Evolutionary conservation across 305 asterid species (phyloP), one percentile per base, ranked within the genome.

Genomic region (Rubia occidens): DNA sequence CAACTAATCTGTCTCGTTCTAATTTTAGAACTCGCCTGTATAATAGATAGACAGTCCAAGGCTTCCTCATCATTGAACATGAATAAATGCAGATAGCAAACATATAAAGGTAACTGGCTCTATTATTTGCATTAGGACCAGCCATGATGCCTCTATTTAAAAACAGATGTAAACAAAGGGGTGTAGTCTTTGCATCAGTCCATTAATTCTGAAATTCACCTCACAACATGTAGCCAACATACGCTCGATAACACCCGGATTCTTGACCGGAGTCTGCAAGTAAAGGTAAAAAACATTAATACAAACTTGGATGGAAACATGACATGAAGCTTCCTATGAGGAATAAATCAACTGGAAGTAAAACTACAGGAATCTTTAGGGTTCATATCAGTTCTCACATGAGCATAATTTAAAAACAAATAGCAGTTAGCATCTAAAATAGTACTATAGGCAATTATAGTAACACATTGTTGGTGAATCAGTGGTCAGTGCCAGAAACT

Each of bases 181-280:
- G 45, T 51, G 42, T n/a, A n/a, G 39, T 8, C 40, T 44, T 66
- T 32, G 32, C 58, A 60, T 51, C 56, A 17, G 49, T 56, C 24
- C 59, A 53, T 53, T 61, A 67, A 61, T 32, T 64, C 26, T 49
- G 63, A 73, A 40, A 74, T 73, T 64, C 73, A 94, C 99, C 96
- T 87, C 95, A 69, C 96, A 91, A 78, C 99, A 94, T 70, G 91
- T 73, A 54, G 89, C 53, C 44, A 91, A 66, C 78, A 87, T 75
- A 73, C 86, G 83, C 72, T 94, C 99, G 39, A 80, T 75, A 51
- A 86, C 77, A 56, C 95, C 89, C 65, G 69, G 65, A 72, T 67
- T 87, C 83, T 87, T 88, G 81, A 71, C 87, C 88, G 82, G 95
- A 74, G 77, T 65, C 77, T 81, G 81, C 66, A 80, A 76, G n/a